Conservation (phyloP, 495 filamentous ascomycete genomes). For the Cercophora scortea region DNA sequence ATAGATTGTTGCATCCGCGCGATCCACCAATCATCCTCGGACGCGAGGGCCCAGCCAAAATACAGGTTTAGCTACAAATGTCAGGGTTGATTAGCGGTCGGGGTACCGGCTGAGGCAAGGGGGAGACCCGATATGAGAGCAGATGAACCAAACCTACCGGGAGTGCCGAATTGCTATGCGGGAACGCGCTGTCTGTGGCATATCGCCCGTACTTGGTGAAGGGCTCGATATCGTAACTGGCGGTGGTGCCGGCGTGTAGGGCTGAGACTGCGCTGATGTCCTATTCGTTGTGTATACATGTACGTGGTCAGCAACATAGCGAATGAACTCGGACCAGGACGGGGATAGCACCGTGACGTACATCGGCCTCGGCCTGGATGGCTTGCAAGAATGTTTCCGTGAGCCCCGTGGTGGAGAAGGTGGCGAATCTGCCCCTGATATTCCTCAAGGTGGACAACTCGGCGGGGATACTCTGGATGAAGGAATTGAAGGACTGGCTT, state of each 20-base stretch:
- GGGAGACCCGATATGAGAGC: neutral
- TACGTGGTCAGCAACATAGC: neutral
- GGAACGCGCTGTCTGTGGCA: constrained; percentile 16
- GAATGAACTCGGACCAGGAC: neutral
- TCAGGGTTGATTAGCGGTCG: neutral
- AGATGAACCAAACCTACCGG: constrained; percentile 7
- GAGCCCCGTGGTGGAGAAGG: constrained; percentile 14
- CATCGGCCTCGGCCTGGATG: constrained; percentile 9
- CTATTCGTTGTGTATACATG: neutral
- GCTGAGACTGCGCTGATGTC: constrained; percentile 1
- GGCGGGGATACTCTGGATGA: constrained; percentile 23
- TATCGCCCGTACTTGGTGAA: constrained; percentile 16
- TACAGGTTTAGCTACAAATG: constrained; percentile 14
- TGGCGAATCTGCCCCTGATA: constrained; percentile 14
- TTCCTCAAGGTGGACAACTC: constrained; percentile 5
- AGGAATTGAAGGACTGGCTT: constrained; percentile 41
- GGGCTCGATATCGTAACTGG: constrained; percentile 19
- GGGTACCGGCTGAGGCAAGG: too few species aligned
- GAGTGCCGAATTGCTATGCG: constrained; percentile 15
- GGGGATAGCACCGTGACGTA: neutral
- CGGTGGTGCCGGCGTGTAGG: constrained; percentile 3
- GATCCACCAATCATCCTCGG: constrained; percentile 17
- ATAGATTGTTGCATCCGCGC: constrained; percentile 7
- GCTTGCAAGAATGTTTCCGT: constrained; percentile 8
- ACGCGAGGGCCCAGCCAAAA: constrained; percentile 11